A percentile compares a stretch with the other conserved stretches of the same genome.
phyloP scores from a whole-genome alignment of 176 grass and related monocot genomes.

The Oryza rufipogon region DNA sequence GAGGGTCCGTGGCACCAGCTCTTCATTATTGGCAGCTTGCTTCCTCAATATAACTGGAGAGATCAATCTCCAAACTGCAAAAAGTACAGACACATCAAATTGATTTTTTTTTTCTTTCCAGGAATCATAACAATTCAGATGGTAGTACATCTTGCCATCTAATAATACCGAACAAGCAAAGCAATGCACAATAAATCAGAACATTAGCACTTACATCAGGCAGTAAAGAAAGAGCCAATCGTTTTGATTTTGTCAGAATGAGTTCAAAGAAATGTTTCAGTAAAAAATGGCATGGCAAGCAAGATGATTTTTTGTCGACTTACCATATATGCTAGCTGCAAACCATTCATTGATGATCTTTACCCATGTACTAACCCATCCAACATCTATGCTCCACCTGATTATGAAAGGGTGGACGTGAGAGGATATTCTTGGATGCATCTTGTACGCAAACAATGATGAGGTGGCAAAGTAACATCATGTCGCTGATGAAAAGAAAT shows the following conservation, averaged over 20 bases:
- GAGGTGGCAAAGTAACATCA: background rate
- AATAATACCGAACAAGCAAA: slow-evolving; percentile 11
- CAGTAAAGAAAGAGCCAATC: background rate
- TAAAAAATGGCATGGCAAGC: background rate
- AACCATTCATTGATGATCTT: slow-evolving; percentile 92
- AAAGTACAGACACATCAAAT: background rate
- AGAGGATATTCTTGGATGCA: slow-evolving; percentile 1
- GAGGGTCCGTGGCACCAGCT: slow-evolving; percentile 17
- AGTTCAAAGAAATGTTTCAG: background rate
- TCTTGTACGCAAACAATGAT: background rate
- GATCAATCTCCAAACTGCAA: slow-evolving; percentile 81
- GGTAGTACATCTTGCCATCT: background rate
- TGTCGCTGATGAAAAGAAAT: background rate
- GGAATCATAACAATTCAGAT: background rate
- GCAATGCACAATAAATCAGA: background rate
- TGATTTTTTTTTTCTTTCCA: background rate
- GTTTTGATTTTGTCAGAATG: background rate
- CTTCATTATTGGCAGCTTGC: slow-evolving; percentile 33
- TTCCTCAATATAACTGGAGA: slow-evolving; percentile 56
- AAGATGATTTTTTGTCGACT: slow-evolving; percentile 18
- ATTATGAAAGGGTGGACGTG: slow-evolving; percentile 30
- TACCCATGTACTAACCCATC: slow-evolving; percentile 89
- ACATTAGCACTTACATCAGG: background rate
- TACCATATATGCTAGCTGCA: slow-evolving; percentile 79
- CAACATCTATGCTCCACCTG: slow-evolving; percentile 97